Evolutionary conservation across 768 basidiomycete genomes (phyloP).

Genomic region (Tubosaeta sp.): DNA sequence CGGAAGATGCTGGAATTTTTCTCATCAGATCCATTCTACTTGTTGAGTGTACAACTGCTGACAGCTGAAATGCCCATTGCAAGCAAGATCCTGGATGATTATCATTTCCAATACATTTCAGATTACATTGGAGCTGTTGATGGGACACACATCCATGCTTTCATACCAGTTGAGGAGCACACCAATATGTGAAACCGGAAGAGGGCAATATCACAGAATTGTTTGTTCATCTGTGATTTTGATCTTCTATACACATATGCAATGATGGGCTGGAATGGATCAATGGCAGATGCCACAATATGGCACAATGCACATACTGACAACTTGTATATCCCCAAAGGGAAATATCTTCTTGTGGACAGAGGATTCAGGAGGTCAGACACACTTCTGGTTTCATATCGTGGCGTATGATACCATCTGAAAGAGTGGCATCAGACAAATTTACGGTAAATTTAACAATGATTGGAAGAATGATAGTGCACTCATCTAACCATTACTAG

Average conservation of each 20-base stretch:
- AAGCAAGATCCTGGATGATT: neutral
- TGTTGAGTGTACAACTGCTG: neutral
- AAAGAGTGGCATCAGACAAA: neutral
- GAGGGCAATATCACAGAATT: constrained; percentile 17
- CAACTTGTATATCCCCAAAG: constrained; percentile 1
- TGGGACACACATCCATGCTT: constrained; percentile 2
- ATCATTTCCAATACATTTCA: neutral
- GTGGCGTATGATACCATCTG: constrained; percentile 30
- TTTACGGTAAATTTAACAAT: neutral
- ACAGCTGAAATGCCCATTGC: neutral
- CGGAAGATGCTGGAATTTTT: constrained; percentile 4
- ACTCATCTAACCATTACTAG: neutral
- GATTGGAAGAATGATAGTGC: neutral
- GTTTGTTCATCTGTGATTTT: constrained; percentile 15
- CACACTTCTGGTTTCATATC: constrained; percentile 35
- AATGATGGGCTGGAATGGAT: constrained; percentile 16
- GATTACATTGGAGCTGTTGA: constrained; percentile 9
- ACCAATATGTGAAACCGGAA: constrained; percentile 10
- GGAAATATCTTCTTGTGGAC: constrained; percentile 5
- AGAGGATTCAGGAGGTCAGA: constrained; percentile 10
- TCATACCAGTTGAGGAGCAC: neutral
- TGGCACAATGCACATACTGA: constrained; percentile 8
- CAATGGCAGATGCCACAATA: constrained; percentile 8
- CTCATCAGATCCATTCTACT: constrained; percentile 1
- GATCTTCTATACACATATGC: constrained; percentile 14